Evolutionary conservation across 1,284 basidiomycete genomes (phyloP).

Genomic region (Agroathelia rolfsii): DNA sequence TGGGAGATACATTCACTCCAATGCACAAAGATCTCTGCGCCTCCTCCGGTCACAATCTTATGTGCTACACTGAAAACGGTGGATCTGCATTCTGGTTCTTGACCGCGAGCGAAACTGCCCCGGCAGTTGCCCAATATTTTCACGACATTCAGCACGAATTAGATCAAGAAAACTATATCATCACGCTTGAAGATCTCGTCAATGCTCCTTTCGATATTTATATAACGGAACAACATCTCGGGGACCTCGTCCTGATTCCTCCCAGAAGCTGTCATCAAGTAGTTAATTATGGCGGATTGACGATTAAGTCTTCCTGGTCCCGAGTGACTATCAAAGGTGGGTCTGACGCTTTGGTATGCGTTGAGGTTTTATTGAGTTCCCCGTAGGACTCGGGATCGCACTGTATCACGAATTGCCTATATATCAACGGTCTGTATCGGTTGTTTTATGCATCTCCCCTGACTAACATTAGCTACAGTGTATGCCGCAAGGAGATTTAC

Average conservation of each 20-base stretch:
- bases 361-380: no score
- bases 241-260: conserved; percentile 72
- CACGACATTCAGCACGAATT: conserved; percentile 48
- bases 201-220: conserved; percentile 58
- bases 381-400: no score
- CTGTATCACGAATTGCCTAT: conserved; percentile 63
- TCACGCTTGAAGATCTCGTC: conserved; percentile 52
- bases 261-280: conserved; percentile 72
- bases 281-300: conserved; percentile 64
- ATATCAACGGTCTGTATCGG: conserved; percentile 50
- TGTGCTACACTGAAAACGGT: conserved; percentile 61
- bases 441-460: conserved; percentile 4
- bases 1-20: conserved; percentile 68
- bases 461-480: conserved; percentile 29
- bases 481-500: conserved; percentile 68
- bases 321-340: conserved; percentile 61
- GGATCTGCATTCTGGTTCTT: conserved; percentile 78
- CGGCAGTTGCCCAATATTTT: conserved; percentile 46
- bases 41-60: conserved; percentile 72
- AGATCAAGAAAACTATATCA: conserved; percentile 59
- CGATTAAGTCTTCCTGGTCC: conserved; percentile 74
- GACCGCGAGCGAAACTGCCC: conserved; percentile 49
- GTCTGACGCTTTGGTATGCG: conserved; percentile 38
- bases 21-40: conserved; percentile 74
- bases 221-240: conserved; percentile 56